Conservation (phyloP, 2,329 filamentous ascomycete genomes). For the Cladophialophora exuberans region DNA sequence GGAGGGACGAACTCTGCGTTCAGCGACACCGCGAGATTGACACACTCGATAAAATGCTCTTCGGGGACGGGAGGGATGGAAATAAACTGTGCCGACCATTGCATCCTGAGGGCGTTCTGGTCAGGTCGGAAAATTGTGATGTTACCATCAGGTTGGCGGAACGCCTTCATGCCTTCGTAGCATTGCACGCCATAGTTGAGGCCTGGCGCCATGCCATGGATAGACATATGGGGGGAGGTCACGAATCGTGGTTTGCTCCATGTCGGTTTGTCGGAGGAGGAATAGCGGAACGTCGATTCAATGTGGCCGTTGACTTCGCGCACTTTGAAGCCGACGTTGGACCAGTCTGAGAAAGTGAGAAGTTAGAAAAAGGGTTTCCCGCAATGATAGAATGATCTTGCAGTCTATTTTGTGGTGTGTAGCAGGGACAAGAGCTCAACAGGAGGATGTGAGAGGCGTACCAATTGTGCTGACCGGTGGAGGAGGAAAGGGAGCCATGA, state of each 20-base stretch:
- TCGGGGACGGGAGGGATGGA: slow-evolving; percentile 81
- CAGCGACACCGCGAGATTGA: slow-evolving; percentile 78
- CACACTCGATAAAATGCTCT: slow-evolving; percentile 73
- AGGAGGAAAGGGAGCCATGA: slow-evolving; percentile 65
- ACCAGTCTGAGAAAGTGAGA: slow-evolving; percentile 73
- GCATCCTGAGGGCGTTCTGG: slow-evolving; percentile 81
- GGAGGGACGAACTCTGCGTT: slow-evolving; percentile 93
- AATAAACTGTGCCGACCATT: slow-evolving; percentile 80
- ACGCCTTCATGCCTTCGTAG: slow-evolving; percentile 98
- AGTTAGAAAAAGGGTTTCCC: neutral
- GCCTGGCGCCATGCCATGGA: slow-evolving; percentile 93
- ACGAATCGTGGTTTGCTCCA: slow-evolving; percentile 70
- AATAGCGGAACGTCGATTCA: slow-evolving; percentile 78
- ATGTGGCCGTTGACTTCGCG: slow-evolving; percentile 96
- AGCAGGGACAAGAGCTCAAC: too few species aligned
- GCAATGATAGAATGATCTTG: too few species aligned
- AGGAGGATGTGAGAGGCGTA: slow-evolving; percentile 38
- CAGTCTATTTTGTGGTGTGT: too few species aligned
- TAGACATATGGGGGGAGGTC: slow-evolving; percentile 77
- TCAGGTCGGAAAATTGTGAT: slow-evolving; percentile 89
- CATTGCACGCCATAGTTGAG: slow-evolving; percentile 98
- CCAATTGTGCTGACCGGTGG: slow-evolving; percentile 76
- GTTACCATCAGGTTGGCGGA: slow-evolving; percentile 71
- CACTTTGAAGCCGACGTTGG: slow-evolving; percentile 87
- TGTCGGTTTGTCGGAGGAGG: slow-evolving; percentile 47